Percentiles rank a stretch among this genome's conserved stretches.
Evolutionary conservation across 331 rosid species (phyloP).

Genomic region (Quercus tomentella): DNA sequence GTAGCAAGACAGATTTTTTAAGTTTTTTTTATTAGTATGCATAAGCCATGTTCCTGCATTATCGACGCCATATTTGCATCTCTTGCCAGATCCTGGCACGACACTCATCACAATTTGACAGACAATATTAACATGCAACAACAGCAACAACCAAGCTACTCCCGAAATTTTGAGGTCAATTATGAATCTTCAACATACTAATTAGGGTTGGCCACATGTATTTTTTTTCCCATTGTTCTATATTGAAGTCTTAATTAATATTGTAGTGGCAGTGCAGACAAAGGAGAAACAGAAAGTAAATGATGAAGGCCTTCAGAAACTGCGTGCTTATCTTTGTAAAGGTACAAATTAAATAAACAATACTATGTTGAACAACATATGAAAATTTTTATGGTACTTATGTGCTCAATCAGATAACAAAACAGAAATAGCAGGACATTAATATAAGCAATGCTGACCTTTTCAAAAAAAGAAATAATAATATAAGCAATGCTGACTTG

Average conservation of each 20-base stretch:
- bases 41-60: not conserved
- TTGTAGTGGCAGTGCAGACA: not conserved
- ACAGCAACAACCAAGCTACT: too few species aligned
- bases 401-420: not conserved
- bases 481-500: too few species aligned
- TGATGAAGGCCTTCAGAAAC: not conserved
- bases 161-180: too few species aligned
- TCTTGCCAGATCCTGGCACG: not conserved
- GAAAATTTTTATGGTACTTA: not conserved
- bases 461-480: too few species aligned
- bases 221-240: too few species aligned
- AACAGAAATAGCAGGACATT: too few species aligned
- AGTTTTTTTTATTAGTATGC: not conserved
- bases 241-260: not conserved
- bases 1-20: not conserved
- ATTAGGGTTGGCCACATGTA: too few species aligned
- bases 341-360: not conserved
- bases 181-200: too few species aligned
- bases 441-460: too few species aligned
- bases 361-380: not conserved
- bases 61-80: not conserved
- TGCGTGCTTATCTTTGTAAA: not conserved
- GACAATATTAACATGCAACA: not conserved
- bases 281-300: not conserved
- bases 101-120: not conserved